These are phyloP conservation scores for Boletus bicolor DNA, from an alignment of 768 basidiomycete genomes.

Conservation along the genomic window DNA sequence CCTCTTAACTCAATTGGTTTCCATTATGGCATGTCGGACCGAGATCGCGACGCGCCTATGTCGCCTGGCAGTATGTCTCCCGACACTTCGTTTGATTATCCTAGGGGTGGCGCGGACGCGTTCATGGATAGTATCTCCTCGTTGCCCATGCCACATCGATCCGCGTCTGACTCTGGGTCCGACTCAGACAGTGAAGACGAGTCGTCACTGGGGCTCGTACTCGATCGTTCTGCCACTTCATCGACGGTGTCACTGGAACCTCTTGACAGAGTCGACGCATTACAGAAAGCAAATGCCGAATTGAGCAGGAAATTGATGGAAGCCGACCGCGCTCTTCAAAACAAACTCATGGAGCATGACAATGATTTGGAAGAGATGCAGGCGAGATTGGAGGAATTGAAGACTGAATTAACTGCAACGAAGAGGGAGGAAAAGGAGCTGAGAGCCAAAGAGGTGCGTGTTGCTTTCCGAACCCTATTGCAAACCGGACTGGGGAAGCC, in stretches of 20 bases:
- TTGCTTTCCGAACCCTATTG: background rate
- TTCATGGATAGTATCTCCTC: slow-evolving; percentile 50
- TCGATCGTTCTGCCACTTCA: slow-evolving; percentile 54
- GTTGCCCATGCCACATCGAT: slow-evolving; percentile 53
- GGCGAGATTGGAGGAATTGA: slow-evolving; percentile 69
- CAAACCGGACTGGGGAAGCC: background rate
- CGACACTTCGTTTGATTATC: slow-evolving; percentile 37
- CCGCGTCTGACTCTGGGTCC: slow-evolving; percentile 41
- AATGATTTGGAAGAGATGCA: slow-evolving; percentile 81
- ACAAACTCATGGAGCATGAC: slow-evolving; percentile 73
- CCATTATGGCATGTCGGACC: slow-evolving; percentile 42
- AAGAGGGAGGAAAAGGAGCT: slow-evolving; percentile 94
- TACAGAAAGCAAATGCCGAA: slow-evolving; percentile 73
- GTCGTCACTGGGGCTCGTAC: slow-evolving; percentile 52
- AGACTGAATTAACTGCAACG: slow-evolving; percentile 70
- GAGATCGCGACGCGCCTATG: slow-evolving; percentile 27
- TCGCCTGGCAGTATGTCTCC: slow-evolving; percentile 37
- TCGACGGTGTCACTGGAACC: slow-evolving; percentile 73
- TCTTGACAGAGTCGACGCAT: slow-evolving; percentile 66
- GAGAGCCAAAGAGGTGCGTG: slow-evolving; percentile 73
- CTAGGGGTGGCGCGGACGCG: slow-evolving; percentile 33
- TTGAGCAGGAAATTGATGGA: slow-evolving; percentile 74
- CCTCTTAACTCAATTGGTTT: slow-evolving; percentile 40
- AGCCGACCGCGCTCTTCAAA: slow-evolving; percentile 63
- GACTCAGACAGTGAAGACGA: slow-evolving; percentile 51